phyloP scores from a whole-genome alignment of 148 eudicot species.

The Chenopodium suecicum region DNA sequence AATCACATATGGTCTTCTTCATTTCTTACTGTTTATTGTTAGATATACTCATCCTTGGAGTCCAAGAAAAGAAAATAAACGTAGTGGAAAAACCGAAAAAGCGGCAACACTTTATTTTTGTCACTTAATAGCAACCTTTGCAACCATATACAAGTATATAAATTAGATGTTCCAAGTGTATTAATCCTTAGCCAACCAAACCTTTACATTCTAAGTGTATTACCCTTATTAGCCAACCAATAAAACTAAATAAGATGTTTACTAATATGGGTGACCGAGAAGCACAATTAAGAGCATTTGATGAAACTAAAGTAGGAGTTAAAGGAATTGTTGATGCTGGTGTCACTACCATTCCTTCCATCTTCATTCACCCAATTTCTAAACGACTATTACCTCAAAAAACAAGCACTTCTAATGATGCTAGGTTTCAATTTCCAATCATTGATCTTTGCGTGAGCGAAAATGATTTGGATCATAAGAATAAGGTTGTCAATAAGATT shows the following conservation, averaged over 20 bases:
- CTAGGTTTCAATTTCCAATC: constrained; percentile 2
- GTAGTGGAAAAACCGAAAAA: no score
- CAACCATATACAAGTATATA: no score
- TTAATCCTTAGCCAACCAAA: not conserved
- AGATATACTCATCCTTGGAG: no score
- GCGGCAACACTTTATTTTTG: no score
- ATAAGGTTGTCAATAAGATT: constrained; percentile 2
- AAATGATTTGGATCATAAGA: not conserved
- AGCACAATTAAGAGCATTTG: constrained; percentile 22
- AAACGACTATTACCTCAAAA: not conserved
- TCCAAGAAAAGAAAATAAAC: no score
- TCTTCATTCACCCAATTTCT: constrained; percentile 20
- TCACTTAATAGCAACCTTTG: no score
- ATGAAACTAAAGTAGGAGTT: constrained; percentile 20
- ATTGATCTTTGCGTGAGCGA: constrained; percentile 10
- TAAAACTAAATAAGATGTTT: not conserved
- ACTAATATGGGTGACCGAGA: not conserved
- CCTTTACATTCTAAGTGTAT: not conserved
- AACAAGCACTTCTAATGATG: not conserved
- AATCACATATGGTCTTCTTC: no score
- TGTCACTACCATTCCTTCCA: constrained; percentile 19
- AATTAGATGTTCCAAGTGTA: not conserved
- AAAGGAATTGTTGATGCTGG: constrained; percentile 31
- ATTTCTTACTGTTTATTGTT: no score
- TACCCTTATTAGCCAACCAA: not conserved